Evolutionary conservation across 257 asterid genomes (phyloP), one percentile per base, ranked within the genome.

Genomic region (Apocynum venetum): DNA sequence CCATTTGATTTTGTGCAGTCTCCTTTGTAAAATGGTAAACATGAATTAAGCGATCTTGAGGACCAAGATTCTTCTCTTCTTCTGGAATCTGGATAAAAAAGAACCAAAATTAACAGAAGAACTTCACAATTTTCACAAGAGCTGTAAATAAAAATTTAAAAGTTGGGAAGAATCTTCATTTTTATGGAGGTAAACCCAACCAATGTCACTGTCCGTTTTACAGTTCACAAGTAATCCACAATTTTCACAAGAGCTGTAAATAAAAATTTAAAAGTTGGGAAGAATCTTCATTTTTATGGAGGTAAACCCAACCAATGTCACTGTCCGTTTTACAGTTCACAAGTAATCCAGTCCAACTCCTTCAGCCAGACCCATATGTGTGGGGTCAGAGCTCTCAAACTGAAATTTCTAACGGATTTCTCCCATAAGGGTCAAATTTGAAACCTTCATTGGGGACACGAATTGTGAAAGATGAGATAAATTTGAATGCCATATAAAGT

Each of bases 11-110:
- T 65, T 78, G 77, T 25, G 81, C 72, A 53, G 81, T 10, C 25
- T 78, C 81, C 75, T 70, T 78, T 0, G 72, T 78, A 17, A 78
- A 78, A 78, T 78, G 81, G 63, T 71, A 78, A 48, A 78, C 81
- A 71, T 71, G 81, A 46, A 78, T 71, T 65, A 78, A 43, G 55
- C 81, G 81, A 78, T 78, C 76, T 46, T 78, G 72, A 78, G 81
- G 76, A 25, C 77, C 81, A 78, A 78, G 68, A 41, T 78, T 78
- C 81, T 71, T 78, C 74, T 78, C 81, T 78, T 78, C 81, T 53
- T 78, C 81, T 13, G 76, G 81, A 59, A 78, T 78, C 81, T 78
- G 81, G 20, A 77, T 43, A 6, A 68, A 12, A 41, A 44, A 19
- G 52, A 68, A 19, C 47, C 15, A 17, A 68, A 36, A 41, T 4